Evolutionary conservation across 441 rosid genomes (phyloP).

Genomic region (Omphalea diandra): DNA sequence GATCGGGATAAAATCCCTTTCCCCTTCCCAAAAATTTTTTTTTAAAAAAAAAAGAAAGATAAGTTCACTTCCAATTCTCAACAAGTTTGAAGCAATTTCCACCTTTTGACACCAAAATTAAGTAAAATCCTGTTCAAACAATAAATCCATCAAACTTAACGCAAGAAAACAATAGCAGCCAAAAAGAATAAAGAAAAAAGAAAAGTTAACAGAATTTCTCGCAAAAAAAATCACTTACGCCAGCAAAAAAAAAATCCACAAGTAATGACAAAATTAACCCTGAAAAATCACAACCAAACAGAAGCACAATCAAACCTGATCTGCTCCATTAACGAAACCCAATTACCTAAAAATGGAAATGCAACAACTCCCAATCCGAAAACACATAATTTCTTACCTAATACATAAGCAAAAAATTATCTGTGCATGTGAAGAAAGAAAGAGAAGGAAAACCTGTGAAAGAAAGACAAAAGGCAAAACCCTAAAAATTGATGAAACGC

Average conservation of each 20-base stretch:
- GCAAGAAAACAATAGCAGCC: not conserved
- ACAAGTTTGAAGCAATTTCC: not conserved
- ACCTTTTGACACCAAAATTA: not conserved
- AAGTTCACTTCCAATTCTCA: conserved; percentile 8
- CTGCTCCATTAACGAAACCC: not conserved
- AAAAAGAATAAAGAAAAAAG: not conserved
- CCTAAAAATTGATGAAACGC: conserved; percentile 13
- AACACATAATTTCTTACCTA: not conserved
- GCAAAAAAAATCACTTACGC: too few relatives aligned
- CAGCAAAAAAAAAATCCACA: not conserved
- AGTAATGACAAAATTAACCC: not conserved
- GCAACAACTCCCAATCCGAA: conserved; percentile 11
- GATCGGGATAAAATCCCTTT: conserved; percentile 14
- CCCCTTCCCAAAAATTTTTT: not conserved
- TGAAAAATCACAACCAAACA: conserved; percentile 2
- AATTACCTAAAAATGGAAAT: not conserved
- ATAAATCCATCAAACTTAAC: conserved; percentile 9
- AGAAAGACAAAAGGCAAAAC: conserved; percentile 14
- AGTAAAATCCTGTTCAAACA: conserved; percentile 11
- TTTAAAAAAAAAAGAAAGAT: too few relatives aligned
- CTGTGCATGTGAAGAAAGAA: not conserved
- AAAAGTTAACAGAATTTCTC: too few relatives aligned
- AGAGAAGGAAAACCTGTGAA: conserved; percentile 14
- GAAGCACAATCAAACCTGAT: conserved; percentile 13
- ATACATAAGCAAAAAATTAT: not conserved